A percentile compares a stretch with the other conserved stretches of the same genome.
These are phyloP conservation scores for Canavalia ensiformis DNA, from an alignment of 306 rosid genomes.

Conservation along the genomic window DNA sequence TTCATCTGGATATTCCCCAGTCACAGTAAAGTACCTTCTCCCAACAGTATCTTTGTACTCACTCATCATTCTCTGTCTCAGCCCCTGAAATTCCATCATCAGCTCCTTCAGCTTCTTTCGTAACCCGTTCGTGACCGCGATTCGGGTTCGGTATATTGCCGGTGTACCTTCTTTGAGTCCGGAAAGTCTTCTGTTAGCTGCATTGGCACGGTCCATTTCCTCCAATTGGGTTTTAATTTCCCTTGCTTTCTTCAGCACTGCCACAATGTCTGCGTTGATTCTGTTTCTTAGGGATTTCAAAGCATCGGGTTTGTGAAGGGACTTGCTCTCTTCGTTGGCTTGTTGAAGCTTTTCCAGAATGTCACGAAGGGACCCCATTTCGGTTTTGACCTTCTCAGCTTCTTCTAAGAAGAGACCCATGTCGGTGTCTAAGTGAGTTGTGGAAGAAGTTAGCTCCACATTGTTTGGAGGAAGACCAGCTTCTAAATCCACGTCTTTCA, in stretches of 20 bases:
- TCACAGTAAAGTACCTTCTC: slow-evolving; percentile 78
- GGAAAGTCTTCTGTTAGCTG: slow-evolving; percentile 67
- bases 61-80: slow-evolving; percentile 83
- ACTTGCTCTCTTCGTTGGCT: slow-evolving; percentile 77
- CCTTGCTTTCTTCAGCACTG: slow-evolving; percentile 69
- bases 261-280: slow-evolving; percentile 67
- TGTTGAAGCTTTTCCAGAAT: slow-evolving; percentile 63
- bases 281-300: slow-evolving; percentile 60
- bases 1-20: slow-evolving; percentile 79
- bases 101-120: slow-evolving; percentile 81
- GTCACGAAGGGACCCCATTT: slow-evolving; percentile 64
- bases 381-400: slow-evolving; percentile 81
- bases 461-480: slow-evolving; percentile 51
- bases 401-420: slow-evolving; percentile 76
- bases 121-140: slow-evolving; percentile 79
- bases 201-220: slow-evolving; percentile 85
- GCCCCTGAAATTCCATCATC: slow-evolving; percentile 88
- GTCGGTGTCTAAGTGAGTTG: slow-evolving; percentile 56
- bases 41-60: slow-evolving; percentile 88
- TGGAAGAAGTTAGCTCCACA: slow-evolving; percentile 62
- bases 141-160: slow-evolving; percentile 70
- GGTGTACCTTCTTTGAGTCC: slow-evolving; percentile 71
- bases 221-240: slow-evolving; percentile 65
- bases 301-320: slow-evolving; percentile 73
- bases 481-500: slow-evolving; percentile 84